These are phyloP conservation scores for Lachnellula suecica DNA, from an alignment of 2,329 filamentous ascomycete species.

Conservation along the genomic window DNA sequence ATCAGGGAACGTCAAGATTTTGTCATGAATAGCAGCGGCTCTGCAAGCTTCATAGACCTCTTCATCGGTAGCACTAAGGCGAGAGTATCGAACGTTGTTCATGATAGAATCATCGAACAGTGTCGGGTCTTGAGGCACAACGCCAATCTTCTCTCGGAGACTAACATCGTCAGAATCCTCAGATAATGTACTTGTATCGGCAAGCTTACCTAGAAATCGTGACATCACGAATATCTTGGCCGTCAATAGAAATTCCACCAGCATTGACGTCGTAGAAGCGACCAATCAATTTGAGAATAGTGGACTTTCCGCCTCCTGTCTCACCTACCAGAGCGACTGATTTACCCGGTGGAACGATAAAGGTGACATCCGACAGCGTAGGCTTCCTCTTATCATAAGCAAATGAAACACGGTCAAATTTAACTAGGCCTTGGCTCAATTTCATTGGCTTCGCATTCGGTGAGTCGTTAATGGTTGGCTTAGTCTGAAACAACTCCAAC, in stretches of 20 bases:
- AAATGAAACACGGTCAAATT: conserved; percentile 37
- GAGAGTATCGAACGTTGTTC: conserved; percentile 33
- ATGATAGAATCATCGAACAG: conserved; percentile 53
- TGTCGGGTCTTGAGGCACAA: conserved; percentile 58
- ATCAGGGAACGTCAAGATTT: conserved; percentile 55
- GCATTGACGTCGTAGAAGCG: conserved; percentile 45
- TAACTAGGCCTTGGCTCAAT: conserved; percentile 37
- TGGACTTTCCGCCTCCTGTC: conserved; percentile 44
- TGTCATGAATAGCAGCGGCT: conserved; percentile 58
- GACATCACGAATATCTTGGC: conserved; percentile 35
- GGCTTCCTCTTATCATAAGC: conserved; percentile 35
- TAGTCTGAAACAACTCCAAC: conserved; percentile 54
- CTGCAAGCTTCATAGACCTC: conserved; percentile 48
- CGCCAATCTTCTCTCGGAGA: conserved; percentile 44
- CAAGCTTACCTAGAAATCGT: conserved; percentile 48
- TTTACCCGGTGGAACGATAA: conserved; percentile 36
- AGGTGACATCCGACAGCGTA: conserved; percentile 34
- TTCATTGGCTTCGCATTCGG: conserved; percentile 44
- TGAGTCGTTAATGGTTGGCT: conserved; percentile 52
- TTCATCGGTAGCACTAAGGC: conserved; percentile 26
- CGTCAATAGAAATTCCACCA: conserved; percentile 38
- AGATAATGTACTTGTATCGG: conserved; percentile 11
- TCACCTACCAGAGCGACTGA: conserved; percentile 46
- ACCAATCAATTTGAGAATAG: conserved; percentile 42
- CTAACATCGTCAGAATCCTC: too few relatives aligned